Evolutionary conservation across 2,329 filamentous ascomycete species (phyloP).

Genomic region (Polychaeton citri): DNA sequence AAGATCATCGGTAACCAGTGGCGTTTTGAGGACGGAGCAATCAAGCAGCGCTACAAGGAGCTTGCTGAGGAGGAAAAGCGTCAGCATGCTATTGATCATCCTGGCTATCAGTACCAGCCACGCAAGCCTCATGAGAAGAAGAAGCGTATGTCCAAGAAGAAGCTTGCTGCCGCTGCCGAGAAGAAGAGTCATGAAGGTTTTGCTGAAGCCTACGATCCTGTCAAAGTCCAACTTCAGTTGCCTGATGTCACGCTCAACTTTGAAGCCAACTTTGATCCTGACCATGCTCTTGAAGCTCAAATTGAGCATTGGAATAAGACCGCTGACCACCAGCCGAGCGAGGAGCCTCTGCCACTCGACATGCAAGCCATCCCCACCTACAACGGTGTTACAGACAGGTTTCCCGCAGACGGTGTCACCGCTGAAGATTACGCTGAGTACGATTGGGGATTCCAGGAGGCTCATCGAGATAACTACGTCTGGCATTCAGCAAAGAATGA

Average conservation of each 20-base stretch:
- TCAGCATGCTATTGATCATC: constrained; percentile 27
- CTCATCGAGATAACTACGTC: too few species aligned
- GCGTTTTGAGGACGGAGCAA: constrained; percentile 23
- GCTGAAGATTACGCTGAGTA: too few species aligned
- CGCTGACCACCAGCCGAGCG: too few species aligned
- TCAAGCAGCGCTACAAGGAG: constrained; percentile 25
- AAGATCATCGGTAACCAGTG: constrained; percentile 30
- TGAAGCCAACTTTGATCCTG: background rate
- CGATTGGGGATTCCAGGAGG: too few species aligned
- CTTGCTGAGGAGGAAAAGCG: constrained; percentile 26
- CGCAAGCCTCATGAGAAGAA: constrained; percentile 34
- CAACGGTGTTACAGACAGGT: too few species aligned
- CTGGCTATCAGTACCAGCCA: constrained; percentile 33
- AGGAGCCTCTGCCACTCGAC: too few species aligned
- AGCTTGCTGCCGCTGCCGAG: constrained; percentile 8
- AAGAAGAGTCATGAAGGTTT: background rate
- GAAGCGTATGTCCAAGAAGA: constrained; percentile 28
- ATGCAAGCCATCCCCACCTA: too few species aligned
- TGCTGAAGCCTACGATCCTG: background rate
- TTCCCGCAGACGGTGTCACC: too few species aligned
- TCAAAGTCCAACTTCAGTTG: background rate
- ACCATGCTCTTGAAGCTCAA: background rate
- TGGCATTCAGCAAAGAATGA: too few species aligned
- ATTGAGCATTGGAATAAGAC: background rate
- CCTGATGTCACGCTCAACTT: background rate